These are phyloP conservation scores for Vigna reflexopilosa DNA, from an alignment of 306 rosid genomes.

Conservation along the genomic window DNA sequence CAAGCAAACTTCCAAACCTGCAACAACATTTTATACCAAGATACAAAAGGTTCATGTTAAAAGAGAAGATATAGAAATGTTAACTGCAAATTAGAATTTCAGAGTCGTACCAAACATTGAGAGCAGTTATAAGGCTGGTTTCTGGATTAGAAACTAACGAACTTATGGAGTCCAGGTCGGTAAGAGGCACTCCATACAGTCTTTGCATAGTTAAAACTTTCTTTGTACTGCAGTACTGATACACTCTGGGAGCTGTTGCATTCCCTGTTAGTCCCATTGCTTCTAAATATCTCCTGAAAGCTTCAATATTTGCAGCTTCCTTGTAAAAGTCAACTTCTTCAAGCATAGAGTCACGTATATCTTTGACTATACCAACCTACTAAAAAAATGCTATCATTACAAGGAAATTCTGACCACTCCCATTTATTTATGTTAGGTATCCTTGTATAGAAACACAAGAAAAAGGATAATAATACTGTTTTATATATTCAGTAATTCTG, in stretches of 20 bases:
- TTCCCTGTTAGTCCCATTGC: slow-evolving; percentile 79
- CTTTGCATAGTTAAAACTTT: slow-evolving; percentile 90
- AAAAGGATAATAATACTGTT: no score
- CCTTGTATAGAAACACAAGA: no score
- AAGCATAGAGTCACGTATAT: slow-evolving; percentile 94
- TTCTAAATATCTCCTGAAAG: slow-evolving; percentile 91
- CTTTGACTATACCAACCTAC: slow-evolving; percentile 94
- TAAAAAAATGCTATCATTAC: slow-evolving; percentile 51
- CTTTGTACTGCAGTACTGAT: slow-evolving; percentile 73
- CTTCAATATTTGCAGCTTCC: slow-evolving; percentile 93
- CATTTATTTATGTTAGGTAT: not conserved
- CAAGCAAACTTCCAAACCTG: slow-evolving; percentile 99
- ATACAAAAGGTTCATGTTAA: slow-evolving; percentile 34
- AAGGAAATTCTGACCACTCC: slow-evolving; percentile 41
- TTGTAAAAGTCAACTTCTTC: slow-evolving; percentile 97
- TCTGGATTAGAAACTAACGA: slow-evolving; percentile 90
- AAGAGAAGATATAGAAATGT: slow-evolving; percentile 9
- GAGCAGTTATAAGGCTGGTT: slow-evolving; percentile 87
- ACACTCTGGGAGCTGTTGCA: slow-evolving; percentile 97
- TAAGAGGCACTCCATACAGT: slow-evolving; percentile 95
- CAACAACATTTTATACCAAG: slow-evolving; percentile 46
- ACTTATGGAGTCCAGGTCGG: slow-evolving; percentile 86
- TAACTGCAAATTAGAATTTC: slow-evolving; percentile 10
- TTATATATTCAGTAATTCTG: no score
- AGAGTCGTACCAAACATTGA: slow-evolving; percentile 82